A percentile compares a stretch with the other conserved stretches of the same genome.
These are phyloP conservation scores for Tetrapisispora arboricola DNA, from an alignment of 805 yeast species.

Conservation along the genomic window DNA sequence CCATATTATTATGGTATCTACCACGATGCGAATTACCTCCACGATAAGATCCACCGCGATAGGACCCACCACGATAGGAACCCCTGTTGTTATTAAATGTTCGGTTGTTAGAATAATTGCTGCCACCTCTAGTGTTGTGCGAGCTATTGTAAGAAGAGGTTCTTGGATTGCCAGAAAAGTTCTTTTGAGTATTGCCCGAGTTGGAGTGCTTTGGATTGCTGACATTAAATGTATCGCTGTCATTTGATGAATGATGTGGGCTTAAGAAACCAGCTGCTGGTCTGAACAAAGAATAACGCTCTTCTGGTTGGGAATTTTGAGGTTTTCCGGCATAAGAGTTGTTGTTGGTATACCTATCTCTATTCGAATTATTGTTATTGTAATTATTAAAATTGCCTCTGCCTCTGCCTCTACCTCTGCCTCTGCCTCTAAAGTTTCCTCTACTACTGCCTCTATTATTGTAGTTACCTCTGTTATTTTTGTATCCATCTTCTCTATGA, in stretches of 20 bases:
- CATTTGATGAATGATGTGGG: neutral
- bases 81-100: slow-evolving; percentile 13
- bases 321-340: neutral
- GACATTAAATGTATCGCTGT: slow-evolving; percentile 3
- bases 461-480: slow-evolving; percentile 4
- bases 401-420: neutral
- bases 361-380: neutral
- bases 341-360: neutral
- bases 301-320: slow-evolving; percentile 4
- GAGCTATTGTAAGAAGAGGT: neutral
- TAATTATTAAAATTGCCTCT: slow-evolving; percentile 2
- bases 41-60: neutral
- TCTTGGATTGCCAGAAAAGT: slow-evolving; percentile 4
- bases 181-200: slow-evolving; percentile 12
- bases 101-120: slow-evolving; percentile 6
- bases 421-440: slow-evolving; percentile 6
- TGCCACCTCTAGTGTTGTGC: slow-evolving; percentile 4
- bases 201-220: slow-evolving; percentile 6
- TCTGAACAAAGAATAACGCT: slow-evolving; percentile 21
- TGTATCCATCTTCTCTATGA: neutral
- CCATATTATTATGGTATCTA: slow-evolving; percentile 6
- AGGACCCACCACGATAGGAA: slow-evolving; percentile 9
- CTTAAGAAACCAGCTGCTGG: slow-evolving; percentile 28
- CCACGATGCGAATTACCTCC: neutral
- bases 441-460: slow-evolving; percentile 6